Evolutionary conservation across 352 stramenopile species (phyloP), one percentile per base, ranked within the genome.

Genomic region (Peronospora farinosa): DNA sequence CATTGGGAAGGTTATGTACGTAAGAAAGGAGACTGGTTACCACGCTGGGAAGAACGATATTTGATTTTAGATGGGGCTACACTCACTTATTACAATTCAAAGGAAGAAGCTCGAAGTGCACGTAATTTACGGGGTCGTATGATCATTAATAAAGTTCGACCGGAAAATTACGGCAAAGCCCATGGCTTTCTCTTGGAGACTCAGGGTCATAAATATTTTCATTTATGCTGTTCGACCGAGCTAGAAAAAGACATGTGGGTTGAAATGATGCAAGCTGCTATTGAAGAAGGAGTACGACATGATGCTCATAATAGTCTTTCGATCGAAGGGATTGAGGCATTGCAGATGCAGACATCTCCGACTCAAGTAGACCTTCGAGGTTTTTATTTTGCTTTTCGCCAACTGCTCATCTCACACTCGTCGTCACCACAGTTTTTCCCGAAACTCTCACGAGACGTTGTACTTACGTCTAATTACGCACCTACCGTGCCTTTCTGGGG

Each of bases 181-280:
- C 84, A 94, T 48, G 84, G 84, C 3, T 94, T 94, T 44, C 60
- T 92, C 23, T 76, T 94, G 23, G 81, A 94, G 63, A 94, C 81
- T n/a, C 75, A 84, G 47, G 78, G 81, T 16, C 84, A 94, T 69
- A 94, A 94, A 54, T 74, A 85, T 45, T 94, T 94, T 55, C 84
- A 94, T 47, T 47, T 94, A 30, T 94, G 84, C 61, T 94, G 84
- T 57, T 57, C 81, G 6, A 92, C 81, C 7, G 84, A 92, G 52
- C 58, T 94, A 21, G 84, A 94, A 59, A 94, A 94, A 47, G 84
- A 94, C 46, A 94, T 92, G 84, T 94, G 84, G 84, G 74, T 94
- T 43, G 84, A 94, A 58, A 94, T 94, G 84, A 94, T 94, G 84
- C 79, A 91, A 51, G 81, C 84, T 7, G 84, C 84, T 9, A 88